Evolutionary conservation across 257 asterid genomes (phyloP).

Genomic region (Fraxinus quadrangulata): DNA sequence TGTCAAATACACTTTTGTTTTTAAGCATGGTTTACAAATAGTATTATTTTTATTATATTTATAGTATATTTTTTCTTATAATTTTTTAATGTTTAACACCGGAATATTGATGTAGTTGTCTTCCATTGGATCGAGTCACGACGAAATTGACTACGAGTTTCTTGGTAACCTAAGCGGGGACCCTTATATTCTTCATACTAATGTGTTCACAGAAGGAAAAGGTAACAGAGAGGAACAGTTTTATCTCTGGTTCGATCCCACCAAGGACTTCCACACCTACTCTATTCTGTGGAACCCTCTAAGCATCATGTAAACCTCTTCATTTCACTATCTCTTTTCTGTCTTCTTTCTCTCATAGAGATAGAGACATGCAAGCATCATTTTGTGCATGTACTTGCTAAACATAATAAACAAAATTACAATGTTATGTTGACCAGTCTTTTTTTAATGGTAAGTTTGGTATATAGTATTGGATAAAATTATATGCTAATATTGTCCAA

Average conservation of each 20-base stretch:
- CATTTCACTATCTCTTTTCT: neutral
- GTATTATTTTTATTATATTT: neutral
- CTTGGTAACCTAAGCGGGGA: slow-evolving; percentile 18
- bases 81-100: neutral
- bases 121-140: slow-evolving; percentile 4
- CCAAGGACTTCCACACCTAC: slow-evolving; percentile 18
- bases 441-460: too few relatives aligned
- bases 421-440: too few relatives aligned
- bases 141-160: slow-evolving; percentile 14
- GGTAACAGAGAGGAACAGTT: slow-evolving; percentile 12
- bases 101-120: slow-evolving; percentile 6
- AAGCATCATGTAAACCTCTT: slow-evolving; percentile 9
- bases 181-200: slow-evolving; percentile 15
- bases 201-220: slow-evolving; percentile 5
- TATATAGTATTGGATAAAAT: too few relatives aligned
- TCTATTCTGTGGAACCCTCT: slow-evolving; percentile 19
- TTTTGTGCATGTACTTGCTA: neutral
- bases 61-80: neutral
- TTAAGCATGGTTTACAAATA: neutral
- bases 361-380: neutral
- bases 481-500: too few relatives aligned
- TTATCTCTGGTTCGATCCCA: slow-evolving; percentile 21
- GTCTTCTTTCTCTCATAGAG: neutral
- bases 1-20: neutral
- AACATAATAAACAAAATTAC: too few relatives aligned